Percentiles rank a stretch among this genome's conserved stretches.
These are phyloP conservation scores for Thielaviopsis musarum DNA, from an alignment of 2,329 filamentous ascomycete species.

Conservation along the genomic window DNA sequence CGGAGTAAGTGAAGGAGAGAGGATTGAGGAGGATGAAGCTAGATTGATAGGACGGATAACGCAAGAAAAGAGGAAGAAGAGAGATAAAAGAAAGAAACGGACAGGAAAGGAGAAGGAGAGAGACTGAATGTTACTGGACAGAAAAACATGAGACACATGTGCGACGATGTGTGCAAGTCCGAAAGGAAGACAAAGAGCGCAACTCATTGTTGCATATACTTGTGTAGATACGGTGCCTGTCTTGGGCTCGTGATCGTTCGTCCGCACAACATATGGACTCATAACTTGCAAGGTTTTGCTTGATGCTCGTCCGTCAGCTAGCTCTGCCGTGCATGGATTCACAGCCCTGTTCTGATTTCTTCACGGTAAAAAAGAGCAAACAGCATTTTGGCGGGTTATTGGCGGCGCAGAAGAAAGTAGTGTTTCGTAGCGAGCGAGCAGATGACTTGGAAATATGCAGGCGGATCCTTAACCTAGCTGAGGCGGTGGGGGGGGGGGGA, in stretches of 20 bases:
- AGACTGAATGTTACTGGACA: not conserved
- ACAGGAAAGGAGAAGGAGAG: not conserved
- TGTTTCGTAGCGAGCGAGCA: not conserved
- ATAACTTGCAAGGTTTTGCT: not conserved
- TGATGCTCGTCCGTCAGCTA: not conserved
- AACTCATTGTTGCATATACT: not conserved
- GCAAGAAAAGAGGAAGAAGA: not conserved
- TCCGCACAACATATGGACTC: not conserved
- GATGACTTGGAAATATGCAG: not conserved
- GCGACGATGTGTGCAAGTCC: too few species aligned
- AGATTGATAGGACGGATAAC: not conserved
- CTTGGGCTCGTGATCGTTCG: not conserved
- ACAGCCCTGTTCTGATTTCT: not conserved
- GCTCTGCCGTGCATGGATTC: not conserved
- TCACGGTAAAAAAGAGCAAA: not conserved
- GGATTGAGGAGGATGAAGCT: not conserved
- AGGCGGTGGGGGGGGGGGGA: too few species aligned
- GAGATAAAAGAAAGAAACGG: not conserved
- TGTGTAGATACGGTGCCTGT: not conserved
- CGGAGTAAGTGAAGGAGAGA: not conserved
- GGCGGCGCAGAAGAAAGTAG: not conserved
- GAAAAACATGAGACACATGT: too few species aligned
- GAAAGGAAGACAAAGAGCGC: too few species aligned
- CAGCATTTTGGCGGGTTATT: not conserved
- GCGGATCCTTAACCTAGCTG: not conserved